Conservation (phyloP, 306 rosid species). For the Prunus salicina region DNA sequence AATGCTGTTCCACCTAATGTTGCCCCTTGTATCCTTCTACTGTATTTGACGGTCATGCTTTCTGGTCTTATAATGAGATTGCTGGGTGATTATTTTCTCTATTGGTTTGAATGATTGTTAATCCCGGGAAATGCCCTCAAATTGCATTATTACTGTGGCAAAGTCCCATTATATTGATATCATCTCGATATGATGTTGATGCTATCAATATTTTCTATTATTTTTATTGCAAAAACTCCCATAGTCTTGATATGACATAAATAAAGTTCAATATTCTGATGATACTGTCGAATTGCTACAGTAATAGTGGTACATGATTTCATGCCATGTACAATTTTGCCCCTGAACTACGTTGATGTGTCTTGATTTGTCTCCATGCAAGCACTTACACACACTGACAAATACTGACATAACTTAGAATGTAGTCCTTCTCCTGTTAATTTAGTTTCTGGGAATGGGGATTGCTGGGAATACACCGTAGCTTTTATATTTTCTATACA, state of each 20-base stretch:
- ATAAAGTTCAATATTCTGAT: no score
- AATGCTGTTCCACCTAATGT: slow-evolving; percentile 79
- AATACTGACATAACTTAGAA: not conserved
- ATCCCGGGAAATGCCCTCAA: no score
- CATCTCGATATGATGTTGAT: no score
- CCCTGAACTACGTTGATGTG: not conserved
- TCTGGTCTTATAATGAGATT: not conserved
- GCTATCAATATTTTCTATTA: no score
- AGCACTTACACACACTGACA: not conserved
- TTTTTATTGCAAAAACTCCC: no score
- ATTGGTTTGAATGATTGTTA: not conserved
- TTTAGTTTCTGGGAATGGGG: not conserved
- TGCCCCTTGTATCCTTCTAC: slow-evolving; percentile 86
- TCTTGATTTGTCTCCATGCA: not conserved
- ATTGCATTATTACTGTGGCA: no score
- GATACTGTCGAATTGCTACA: no score
- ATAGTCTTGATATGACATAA: no score
- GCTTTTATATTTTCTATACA: not conserved
- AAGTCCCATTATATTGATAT: no score
- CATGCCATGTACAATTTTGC: not conserved
- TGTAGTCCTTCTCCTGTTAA: not conserved
- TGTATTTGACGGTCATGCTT: not conserved
- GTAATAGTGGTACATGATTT: not conserved
- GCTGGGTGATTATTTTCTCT: not conserved
- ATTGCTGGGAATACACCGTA: not conserved